These are phyloP conservation scores for Rhynchospora tenuis DNA, from an alignment of 176 grass and related monocot species.

Conservation along the genomic window DNA sequence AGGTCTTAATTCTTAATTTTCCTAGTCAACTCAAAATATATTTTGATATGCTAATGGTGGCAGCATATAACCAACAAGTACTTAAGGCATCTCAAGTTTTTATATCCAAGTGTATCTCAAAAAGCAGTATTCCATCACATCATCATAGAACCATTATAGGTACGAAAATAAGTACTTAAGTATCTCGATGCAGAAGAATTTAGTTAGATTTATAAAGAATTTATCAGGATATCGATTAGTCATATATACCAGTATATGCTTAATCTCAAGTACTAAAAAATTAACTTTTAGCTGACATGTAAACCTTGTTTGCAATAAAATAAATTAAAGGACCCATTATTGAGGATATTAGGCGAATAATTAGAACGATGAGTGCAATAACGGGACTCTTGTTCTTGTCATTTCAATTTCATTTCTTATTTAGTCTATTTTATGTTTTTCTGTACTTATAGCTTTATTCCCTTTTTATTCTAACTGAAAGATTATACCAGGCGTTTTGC, in stretches of 20 bases:
- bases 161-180: neutral
- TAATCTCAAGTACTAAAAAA: neutral
- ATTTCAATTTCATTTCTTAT: neutral
- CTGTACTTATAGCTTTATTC: neutral
- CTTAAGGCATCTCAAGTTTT: neutral
- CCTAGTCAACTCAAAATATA: neutral
- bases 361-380: neutral
- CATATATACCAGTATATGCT: constrained; percentile 8
- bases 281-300: neutral
- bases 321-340: neutral
- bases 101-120: neutral
- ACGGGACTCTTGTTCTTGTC: neutral
- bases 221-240: neutral
- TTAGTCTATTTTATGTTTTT: neutral
- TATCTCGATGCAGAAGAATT: constrained; percentile 5
- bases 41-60: neutral
- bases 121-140: neutral
- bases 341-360: neutral
- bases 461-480: neutral
- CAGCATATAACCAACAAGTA: neutral
- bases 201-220: neutral
- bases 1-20: neutral
- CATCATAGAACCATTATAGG: neutral
- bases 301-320: neutral
- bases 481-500: neutral